A percentile compares a stretch with the other conserved stretches of the same genome.
Evolutionary conservation across 352 stramenopile species (phyloP).

Genomic region (Peronospora destructor): DNA sequence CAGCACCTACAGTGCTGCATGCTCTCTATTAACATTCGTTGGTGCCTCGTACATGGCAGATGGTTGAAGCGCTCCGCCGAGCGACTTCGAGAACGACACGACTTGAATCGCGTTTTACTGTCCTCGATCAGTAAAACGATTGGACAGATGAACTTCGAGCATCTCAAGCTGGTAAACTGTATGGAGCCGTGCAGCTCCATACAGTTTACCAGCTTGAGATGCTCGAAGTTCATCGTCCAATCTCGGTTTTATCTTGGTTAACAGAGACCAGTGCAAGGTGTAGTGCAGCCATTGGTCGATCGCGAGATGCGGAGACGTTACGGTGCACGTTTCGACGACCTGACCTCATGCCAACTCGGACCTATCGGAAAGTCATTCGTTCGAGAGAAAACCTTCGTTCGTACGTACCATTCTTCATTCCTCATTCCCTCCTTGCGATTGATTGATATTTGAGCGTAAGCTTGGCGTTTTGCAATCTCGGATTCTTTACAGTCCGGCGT

Average conservation of each 20-base stretch:
- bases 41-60: background rate
- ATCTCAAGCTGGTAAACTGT: no score
- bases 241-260: conserved; percentile 23
- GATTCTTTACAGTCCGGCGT: background rate
- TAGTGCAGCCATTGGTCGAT: conserved; percentile 19
- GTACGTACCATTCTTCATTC: conserved; percentile 15
- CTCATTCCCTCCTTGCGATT: conserved; percentile 15
- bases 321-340: conserved; percentile 21
- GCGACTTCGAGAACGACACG: conserved; percentile 4
- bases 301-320: conserved; percentile 14
- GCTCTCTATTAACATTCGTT: no score
- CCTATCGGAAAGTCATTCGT: conserved; percentile 5
- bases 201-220: conserved; percentile 5
- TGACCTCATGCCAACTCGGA: conserved; percentile 5
- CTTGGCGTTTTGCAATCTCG: conserved; percentile 5
- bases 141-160: no score
- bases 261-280: conserved; percentile 13
- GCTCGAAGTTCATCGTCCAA: conserved; percentile 20
- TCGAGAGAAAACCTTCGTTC: conserved; percentile 5
- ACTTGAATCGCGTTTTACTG: no score
- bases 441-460: background rate
- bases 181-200: no score
- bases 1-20: no score
- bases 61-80: background rate
- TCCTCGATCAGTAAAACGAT: no score